These are phyloP conservation scores for Tremellales sp. DNA, from an alignment of 1,284 basidiomycete genomes.

Conservation along the genomic window DNA sequence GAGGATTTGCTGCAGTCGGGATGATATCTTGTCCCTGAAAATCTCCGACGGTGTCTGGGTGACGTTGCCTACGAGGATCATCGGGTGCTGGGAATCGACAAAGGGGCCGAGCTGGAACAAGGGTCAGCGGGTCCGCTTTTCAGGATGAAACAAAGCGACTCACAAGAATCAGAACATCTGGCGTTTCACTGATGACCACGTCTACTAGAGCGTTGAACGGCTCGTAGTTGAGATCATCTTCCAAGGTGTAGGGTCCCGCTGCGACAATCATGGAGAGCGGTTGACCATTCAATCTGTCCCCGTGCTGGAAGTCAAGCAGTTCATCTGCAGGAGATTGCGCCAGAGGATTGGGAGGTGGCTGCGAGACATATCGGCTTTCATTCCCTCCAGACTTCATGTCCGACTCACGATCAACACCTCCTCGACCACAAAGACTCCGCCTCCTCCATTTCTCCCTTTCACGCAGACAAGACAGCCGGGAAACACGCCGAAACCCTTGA, in stretches of 20 bases:
- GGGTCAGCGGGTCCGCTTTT: constrained; percentile 2
- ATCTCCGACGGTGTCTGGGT: constrained; percentile 63
- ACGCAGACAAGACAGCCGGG: constrained; percentile 84
- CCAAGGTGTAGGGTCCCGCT: constrained; percentile 76
- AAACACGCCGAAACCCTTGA: constrained; percentile 73
- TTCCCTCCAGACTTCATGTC: background rate
- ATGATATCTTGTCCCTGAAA: constrained; percentile 65
- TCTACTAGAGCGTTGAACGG: constrained; percentile 63
- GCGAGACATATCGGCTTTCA: constrained; percentile 8
- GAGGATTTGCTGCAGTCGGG: constrained; percentile 60
- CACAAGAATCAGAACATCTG: constrained; percentile 75
- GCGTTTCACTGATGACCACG: constrained; percentile 59
- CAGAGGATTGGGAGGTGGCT: constrained; percentile 49
- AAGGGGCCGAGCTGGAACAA: constrained; percentile 77
- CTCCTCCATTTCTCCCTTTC: constrained; percentile 88
- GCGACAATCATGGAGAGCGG: constrained; percentile 66
- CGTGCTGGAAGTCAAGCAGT: constrained; percentile 40
- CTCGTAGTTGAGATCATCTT: constrained; percentile 69
- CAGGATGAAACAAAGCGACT: constrained; percentile 27
- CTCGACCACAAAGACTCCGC: constrained; percentile 74
- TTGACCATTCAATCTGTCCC: constrained; percentile 43
- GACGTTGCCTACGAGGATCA: constrained; percentile 66
- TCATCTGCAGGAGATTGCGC: constrained; percentile 36
- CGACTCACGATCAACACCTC: constrained; percentile 70
- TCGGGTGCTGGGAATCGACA: constrained; percentile 69